Evolutionary conservation across 75 land plant genomes (phyloP), one percentile per base, ranked within the genome.

Genomic region (Picea sitchensis): DNA sequence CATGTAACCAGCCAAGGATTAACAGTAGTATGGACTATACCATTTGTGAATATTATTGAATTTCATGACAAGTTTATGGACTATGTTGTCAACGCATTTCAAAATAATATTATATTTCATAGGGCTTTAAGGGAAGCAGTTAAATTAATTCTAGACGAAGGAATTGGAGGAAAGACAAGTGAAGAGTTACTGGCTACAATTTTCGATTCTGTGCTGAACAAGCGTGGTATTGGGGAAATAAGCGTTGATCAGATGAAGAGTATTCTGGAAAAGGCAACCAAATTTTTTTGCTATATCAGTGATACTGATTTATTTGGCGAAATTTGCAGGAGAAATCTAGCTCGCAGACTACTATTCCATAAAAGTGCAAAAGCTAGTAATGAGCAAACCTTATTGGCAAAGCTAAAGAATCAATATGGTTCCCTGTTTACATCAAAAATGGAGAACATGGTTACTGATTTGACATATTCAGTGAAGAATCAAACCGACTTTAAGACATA

Each of bases 121-220:
- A 92, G 94, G 96, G 92, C 96, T 14, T 83, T 96, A 14, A 93
- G 87, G 76, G 96, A 91, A 71, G 99, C 94, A 38, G 93, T 96
- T 87, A 93, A 93, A 80, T 87, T 92, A 2, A 89, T 96, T 82
- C 89, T 92, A 86, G 92, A 92, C 59, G 89, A 93, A 79, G 89
- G 91, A 73, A 93, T 96, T 67, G 94, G 87, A 71, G 93, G 98
- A 44, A 92, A 90, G 85, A 59, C 60, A 9, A 93, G 90, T 91
- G 93, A 93, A 59, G 99, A 96, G 79, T 87, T 96, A 7, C 78
- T 94, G 3, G 96, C 94, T 8, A 91, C 94, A 26, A 94, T 92
- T 60, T 92, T 93, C 82, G 96, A 96, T 82, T 92, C 88, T 81
- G 83, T 94, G 18, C 85, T 94, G 44, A 93, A 95, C 80, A 93